Evolutionary conservation across 2,329 filamentous ascomycete species (phyloP).

Genomic region (Bertia moriformis): DNA sequence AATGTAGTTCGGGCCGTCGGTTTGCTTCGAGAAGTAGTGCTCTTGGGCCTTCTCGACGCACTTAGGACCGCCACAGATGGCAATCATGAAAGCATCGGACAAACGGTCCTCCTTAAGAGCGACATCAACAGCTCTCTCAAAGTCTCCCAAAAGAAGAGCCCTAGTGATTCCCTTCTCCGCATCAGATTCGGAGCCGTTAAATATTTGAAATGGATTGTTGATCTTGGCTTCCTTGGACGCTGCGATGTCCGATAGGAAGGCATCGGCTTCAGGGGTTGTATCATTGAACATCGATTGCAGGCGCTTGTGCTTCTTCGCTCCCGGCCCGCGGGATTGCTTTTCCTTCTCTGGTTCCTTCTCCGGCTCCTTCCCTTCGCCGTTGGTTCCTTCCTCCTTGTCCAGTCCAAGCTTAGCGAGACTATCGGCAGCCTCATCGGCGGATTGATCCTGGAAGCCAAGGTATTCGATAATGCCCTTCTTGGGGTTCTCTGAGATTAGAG

Average conservation of each 20-base stretch:
- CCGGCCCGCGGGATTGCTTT: slow-evolving; percentile 11
- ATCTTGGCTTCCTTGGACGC: slow-evolving; percentile 85
- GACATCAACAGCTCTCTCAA: slow-evolving; percentile 76
- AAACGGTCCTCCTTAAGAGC: slow-evolving; percentile 79
- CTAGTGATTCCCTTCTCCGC: slow-evolving; percentile 78
- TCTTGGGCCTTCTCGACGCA: slow-evolving; percentile 88
- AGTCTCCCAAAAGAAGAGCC: slow-evolving; percentile 78
- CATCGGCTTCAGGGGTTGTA: slow-evolving; percentile 55
- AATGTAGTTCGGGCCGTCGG: slow-evolving; percentile 76
- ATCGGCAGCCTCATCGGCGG: slow-evolving; percentile 38
- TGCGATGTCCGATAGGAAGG: slow-evolving; percentile 52
- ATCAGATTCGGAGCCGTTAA: slow-evolving; percentile 67
- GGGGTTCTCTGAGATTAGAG: slow-evolving; percentile 71
- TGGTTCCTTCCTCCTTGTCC: slow-evolving; percentile 2
- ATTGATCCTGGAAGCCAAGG: slow-evolving; percentile 52
- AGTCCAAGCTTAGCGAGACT: slow-evolving; percentile 25
- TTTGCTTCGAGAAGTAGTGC: slow-evolving; percentile 74
- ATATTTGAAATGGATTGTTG: slow-evolving; percentile 84
- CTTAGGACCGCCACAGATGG: slow-evolving; percentile 86
- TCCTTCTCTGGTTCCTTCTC: not conserved
- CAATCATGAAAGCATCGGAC: slow-evolving; percentile 94
- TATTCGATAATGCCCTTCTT: slow-evolving; percentile 75
- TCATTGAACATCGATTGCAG: slow-evolving; percentile 72
- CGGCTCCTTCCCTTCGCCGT: not conserved
- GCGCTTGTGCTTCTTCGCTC: slow-evolving; percentile 27